These are phyloP conservation scores for Boletus insuetus DNA, from an alignment of 768 basidiomycete species.

Conservation along the genomic window DNA sequence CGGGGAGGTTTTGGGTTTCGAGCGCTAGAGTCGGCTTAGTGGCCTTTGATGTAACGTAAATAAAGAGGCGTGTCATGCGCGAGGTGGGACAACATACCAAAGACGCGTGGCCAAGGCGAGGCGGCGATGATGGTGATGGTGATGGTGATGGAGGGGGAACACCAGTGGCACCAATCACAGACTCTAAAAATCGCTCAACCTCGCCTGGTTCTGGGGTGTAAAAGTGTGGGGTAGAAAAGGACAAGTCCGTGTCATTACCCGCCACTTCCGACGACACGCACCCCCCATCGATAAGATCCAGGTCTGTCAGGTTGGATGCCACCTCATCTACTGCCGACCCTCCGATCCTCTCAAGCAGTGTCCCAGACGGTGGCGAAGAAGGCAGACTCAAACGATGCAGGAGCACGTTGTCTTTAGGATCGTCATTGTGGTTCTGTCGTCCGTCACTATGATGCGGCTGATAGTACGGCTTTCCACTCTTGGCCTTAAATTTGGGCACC, in stretches of 20 bases:
- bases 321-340: conserved; percentile 1
- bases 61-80: neutral
- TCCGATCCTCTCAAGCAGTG: conserved; percentile 24
- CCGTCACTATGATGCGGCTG: neutral
- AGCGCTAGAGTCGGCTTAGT: conserved; percentile 10
- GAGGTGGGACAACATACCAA: conserved; percentile 20
- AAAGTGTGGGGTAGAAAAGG: conserved; percentile 8
- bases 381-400: conserved; percentile 17
- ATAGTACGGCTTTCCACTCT: conserved; percentile 2
- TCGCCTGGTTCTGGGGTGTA: conserved; percentile 23
- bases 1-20: conserved; percentile 13
- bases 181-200: conserved; percentile 26
- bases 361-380: conserved; percentile 4
- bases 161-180: conserved; percentile 16
- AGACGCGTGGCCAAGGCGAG: neutral
- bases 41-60: conserved; percentile 8
- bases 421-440: neutral
- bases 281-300: conserved; percentile 9
- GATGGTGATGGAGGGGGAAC: neutral
- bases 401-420: conserved; percentile 2
- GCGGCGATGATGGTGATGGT: neutral
- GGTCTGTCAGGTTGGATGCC: neutral
- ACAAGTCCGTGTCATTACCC: neutral
- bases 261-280: neutral
- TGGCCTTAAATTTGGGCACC: conserved; percentile 4